Conservation (phyloP, 2,329 filamentous ascomycete genomes). For the Penicillium oxalicum region DNA sequence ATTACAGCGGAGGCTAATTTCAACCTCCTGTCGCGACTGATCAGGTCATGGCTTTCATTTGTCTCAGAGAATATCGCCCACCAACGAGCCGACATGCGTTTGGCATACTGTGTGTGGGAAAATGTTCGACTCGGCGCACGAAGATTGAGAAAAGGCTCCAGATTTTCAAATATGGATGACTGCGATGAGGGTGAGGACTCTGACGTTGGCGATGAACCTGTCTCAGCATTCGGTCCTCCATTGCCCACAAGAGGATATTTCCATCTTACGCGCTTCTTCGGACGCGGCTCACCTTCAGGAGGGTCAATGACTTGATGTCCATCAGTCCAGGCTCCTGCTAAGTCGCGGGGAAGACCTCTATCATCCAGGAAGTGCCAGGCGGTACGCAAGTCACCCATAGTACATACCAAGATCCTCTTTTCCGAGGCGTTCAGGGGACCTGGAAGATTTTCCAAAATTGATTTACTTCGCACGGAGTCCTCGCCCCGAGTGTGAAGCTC, state of each 20-base stretch:
- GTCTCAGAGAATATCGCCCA: not conserved
- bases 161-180: not conserved
- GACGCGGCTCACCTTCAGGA: not conserved
- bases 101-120: too few relatives aligned
- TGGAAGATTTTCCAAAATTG: constrained; percentile 16
- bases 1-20: not conserved
- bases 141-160: not conserved
- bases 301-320: not conserved
- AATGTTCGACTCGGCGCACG: not conserved
- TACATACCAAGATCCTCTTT: constrained; percentile 26
- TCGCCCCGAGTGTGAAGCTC: constrained; percentile 29
- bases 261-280: constrained; percentile 15
- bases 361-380: constrained; percentile 29
- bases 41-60: not conserved
- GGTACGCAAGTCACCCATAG: constrained; percentile 25
- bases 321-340: constrained; percentile 30
- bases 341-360: constrained; percentile 22
- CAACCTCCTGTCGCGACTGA: not conserved
- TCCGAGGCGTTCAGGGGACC: constrained; percentile 5
- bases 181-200: too few relatives aligned
- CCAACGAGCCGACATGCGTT: not conserved
- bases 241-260: not conserved
- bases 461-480: constrained; percentile 25
- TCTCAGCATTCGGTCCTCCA: not conserved
- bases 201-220: too few relatives aligned